Evolutionary conservation across 1,284 basidiomycete genomes (phyloP).

Genomic region (Cryptococcus sp.): DNA sequence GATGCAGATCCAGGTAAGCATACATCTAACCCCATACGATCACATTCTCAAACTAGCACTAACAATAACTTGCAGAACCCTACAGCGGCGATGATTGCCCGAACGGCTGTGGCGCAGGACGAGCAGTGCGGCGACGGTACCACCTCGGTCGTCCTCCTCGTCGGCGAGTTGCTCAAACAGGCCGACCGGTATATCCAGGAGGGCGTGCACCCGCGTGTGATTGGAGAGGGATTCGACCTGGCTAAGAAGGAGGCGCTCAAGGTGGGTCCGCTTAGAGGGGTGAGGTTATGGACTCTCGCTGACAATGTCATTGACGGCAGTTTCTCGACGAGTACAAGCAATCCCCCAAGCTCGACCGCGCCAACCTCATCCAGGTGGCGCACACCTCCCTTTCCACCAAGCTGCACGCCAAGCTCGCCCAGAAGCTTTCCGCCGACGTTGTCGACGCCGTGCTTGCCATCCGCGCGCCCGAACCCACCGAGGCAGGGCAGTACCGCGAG

Average conservation of each 20-base stretch:
- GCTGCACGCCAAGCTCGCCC: slow-evolving; percentile 76
- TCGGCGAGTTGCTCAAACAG: slow-evolving; percentile 96
- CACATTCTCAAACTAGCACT: neutral
- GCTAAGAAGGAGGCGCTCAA: slow-evolving; percentile 91
- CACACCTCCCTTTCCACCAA: slow-evolving; percentile 95
- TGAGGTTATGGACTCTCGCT: neutral
- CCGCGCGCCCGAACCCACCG: slow-evolving; percentile 62
- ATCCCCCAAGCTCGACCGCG: slow-evolving; percentile 70
- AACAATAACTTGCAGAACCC: slow-evolving; percentile 62
- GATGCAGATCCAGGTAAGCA: slow-evolving; percentile 88
- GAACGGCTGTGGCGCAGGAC: slow-evolving; percentile 96
- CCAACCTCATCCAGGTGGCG: slow-evolving; percentile 87
- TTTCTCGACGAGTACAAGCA: slow-evolving; percentile 89
- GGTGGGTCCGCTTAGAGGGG: slow-evolving; percentile 54
- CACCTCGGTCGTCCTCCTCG: slow-evolving; percentile 93
- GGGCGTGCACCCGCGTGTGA: slow-evolving; percentile 95
- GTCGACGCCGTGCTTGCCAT: slow-evolving; percentile 95
- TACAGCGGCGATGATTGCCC: slow-evolving; percentile 98
- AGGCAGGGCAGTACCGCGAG: slow-evolving; percentile 63
- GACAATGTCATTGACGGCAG: slow-evolving; percentile 49
- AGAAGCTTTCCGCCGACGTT: slow-evolving; percentile 81
- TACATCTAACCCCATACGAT: neutral
- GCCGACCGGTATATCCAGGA: slow-evolving; percentile 97
- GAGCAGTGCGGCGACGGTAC: slow-evolving; percentile 99
- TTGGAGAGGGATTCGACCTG: slow-evolving; percentile 92